phyloP scores from a whole-genome alignment of 1,284 basidiomycete genomes.

The Cystobasidium pallidum region DNA sequence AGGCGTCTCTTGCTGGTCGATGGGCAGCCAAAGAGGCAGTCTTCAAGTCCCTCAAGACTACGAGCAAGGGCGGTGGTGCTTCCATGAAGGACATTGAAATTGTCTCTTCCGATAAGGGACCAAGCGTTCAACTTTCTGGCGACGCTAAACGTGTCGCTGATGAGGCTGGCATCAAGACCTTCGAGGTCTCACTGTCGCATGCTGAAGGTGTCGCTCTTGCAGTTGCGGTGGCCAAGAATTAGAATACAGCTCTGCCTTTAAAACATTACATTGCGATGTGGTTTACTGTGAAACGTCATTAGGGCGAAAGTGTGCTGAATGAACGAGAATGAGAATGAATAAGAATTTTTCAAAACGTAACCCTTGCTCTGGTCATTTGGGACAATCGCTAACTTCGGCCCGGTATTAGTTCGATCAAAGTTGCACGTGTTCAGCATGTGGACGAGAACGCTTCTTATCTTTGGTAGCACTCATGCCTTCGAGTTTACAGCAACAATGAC shows the following conservation, averaged over 20 bases:
- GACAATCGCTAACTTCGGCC: too few relatives aligned
- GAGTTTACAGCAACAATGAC: neutral
- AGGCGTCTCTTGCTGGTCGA: slow-evolving; percentile 89
- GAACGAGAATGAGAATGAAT: too few relatives aligned
- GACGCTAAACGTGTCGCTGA: slow-evolving; percentile 76
- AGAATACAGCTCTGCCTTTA: neutral
- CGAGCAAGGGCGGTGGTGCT: slow-evolving; percentile 87
- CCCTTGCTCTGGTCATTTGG: too few relatives aligned
- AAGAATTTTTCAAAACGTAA: too few relatives aligned
- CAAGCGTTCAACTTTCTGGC: slow-evolving; percentile 67
- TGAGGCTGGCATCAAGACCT: slow-evolving; percentile 71
- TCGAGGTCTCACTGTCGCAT: slow-evolving; percentile 88
- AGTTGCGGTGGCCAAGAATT: slow-evolving; percentile 47
- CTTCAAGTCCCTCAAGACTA: slow-evolving; percentile 93
- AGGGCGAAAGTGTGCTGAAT: too few relatives aligned
- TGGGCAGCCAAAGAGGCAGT: slow-evolving; percentile 98
- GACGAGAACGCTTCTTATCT: neutral
- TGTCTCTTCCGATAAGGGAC: slow-evolving; percentile 64
- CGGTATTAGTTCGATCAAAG: neutral
- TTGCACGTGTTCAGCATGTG: slow-evolving; percentile 5
- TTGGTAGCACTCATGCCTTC: neutral
- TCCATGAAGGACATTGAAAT: slow-evolving; percentile 97
- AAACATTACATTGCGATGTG: too few relatives aligned
- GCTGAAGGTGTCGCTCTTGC: slow-evolving; percentile 54
- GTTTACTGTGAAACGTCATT: too few relatives aligned